Conservation (phyloP, 768 basidiomycete species). For the Psilocybe cyanescens region DNA sequence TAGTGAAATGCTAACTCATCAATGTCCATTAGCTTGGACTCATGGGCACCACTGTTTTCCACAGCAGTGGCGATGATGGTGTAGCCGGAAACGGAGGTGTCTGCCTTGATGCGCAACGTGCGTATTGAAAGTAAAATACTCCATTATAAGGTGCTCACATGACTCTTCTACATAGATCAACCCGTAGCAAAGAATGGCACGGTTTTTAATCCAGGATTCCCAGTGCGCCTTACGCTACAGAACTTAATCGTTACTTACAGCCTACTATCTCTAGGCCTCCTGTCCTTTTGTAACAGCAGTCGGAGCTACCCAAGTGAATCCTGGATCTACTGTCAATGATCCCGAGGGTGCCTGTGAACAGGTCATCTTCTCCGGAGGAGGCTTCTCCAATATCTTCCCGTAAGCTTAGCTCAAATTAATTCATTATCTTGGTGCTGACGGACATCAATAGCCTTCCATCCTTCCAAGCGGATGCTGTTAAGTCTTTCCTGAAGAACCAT, state of each 20-base stretch:
- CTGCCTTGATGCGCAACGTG: slow-evolving; percentile 49
- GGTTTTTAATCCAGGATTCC: slow-evolving; percentile 30
- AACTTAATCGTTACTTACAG: not conserved
- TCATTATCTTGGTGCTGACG: not conserved
- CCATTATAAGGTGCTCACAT: too few species aligned
- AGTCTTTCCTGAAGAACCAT: slow-evolving; percentile 38
- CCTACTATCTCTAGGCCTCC: slow-evolving; percentile 29
- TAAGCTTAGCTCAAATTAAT: slow-evolving; percentile 15
- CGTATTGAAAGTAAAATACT: slow-evolving; percentile 1
- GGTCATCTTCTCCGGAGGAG: slow-evolving; percentile 53
- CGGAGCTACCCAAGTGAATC: slow-evolving; percentile 54
- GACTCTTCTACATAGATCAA: slow-evolving; percentile 17
- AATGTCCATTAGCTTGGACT: slow-evolving; percentile 47
- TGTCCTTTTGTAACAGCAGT: slow-evolving; percentile 59
- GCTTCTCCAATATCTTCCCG: slow-evolving; percentile 52
- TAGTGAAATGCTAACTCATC: not conserved
- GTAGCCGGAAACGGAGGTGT: slow-evolving; percentile 42
- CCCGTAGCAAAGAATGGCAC: slow-evolving; percentile 25
- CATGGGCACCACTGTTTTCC: slow-evolving; percentile 61
- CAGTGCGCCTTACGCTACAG: slow-evolving; percentile 15
- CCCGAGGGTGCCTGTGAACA: slow-evolving; percentile 49
- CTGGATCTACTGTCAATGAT: slow-evolving; percentile 45
- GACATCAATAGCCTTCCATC: slow-evolving; percentile 31
- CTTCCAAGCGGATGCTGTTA: slow-evolving; percentile 48
- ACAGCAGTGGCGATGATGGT: slow-evolving; percentile 64